A percentile compares a stretch with the other conserved stretches of the same genome.
These are phyloP conservation scores for Tremella mesenterica DNA, from an alignment of 768 basidiomycete species.

Conservation along the genomic window DNA sequence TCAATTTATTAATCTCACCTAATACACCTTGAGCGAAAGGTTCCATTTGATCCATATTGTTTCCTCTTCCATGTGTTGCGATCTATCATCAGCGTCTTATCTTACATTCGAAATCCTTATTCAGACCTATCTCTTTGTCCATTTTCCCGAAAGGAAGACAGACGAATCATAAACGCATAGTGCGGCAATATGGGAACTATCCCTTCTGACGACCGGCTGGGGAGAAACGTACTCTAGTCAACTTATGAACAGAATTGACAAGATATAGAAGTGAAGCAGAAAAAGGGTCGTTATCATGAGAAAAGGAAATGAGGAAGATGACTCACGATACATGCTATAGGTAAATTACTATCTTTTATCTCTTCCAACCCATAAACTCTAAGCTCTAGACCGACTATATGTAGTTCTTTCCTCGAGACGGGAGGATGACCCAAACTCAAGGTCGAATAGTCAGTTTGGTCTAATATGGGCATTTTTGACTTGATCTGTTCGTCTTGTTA, in stretches of 20 bases:
- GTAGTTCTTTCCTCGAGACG: conserved; percentile 8
- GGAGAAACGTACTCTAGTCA: too few relatives aligned
- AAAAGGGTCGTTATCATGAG: too few relatives aligned
- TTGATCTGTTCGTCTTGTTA: not conserved
- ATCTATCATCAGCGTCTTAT: conserved; percentile 34
- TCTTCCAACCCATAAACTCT: conserved; percentile 34
- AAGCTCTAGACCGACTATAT: conserved; percentile 29
- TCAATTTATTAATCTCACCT: conserved; percentile 19
- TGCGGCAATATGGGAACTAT: too few relatives aligned
- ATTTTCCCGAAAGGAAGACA: too few relatives aligned
- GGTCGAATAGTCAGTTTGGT: conserved; percentile 21
- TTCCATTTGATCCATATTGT: conserved; percentile 42
- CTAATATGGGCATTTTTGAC: not conserved
- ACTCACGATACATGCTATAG: conserved; percentile 30
- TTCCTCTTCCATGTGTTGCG: conserved; percentile 51
- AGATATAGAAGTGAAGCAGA: too few relatives aligned
- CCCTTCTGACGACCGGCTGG: too few relatives aligned
- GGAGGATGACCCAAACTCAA: conserved; percentile 14
- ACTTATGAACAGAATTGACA: too few relatives aligned
- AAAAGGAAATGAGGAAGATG: not conserved
- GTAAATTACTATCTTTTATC: conserved; percentile 22
- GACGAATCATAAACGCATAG: too few relatives aligned
- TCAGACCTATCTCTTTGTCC: too few relatives aligned
- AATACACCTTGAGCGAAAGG: conserved; percentile 44
- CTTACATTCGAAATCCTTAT: not conserved